These are phyloP conservation scores for Andrographis paniculata DNA, from an alignment of 305 asterid genomes.

Conservation along the genomic window DNA sequence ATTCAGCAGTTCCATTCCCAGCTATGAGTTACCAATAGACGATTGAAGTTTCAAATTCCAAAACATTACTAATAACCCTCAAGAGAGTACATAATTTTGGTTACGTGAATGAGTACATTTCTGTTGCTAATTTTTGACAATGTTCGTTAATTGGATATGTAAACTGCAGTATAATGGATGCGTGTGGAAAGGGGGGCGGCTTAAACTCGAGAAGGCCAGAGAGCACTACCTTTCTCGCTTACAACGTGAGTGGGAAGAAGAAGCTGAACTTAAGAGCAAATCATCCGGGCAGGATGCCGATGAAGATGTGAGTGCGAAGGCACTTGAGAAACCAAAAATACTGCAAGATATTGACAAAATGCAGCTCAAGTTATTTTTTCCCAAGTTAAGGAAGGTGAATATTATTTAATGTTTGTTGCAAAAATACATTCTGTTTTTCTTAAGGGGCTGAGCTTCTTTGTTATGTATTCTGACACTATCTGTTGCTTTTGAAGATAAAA, in stretches of 20 bases:
- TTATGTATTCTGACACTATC: constrained; percentile 12
- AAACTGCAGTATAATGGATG: constrained; percentile 79
- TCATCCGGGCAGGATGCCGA: constrained; percentile 20
- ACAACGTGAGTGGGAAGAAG: constrained; percentile 69
- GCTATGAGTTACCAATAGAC: too few species aligned
- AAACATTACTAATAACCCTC: too few species aligned
- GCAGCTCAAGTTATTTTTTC: constrained; percentile 64
- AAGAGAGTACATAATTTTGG: too few species aligned
- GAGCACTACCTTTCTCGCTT: constrained; percentile 55
- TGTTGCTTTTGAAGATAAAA: constrained; percentile 46
- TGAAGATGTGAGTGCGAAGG: constrained; percentile 24
- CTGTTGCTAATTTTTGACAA: too few species aligned
- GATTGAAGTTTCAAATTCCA: too few species aligned
- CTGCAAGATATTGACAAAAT: constrained; percentile 33
- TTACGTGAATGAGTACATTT: too few species aligned
- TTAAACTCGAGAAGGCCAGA: constrained; percentile 84
- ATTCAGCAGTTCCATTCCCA: too few species aligned
- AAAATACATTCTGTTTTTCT: constrained; percentile 7
- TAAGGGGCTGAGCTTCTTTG: constrained; percentile 6
- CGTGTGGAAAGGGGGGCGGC: constrained; percentile 85
- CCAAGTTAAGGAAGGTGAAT: constrained; percentile 68
- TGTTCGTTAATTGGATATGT: constrained; percentile 11
- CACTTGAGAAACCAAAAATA: constrained; percentile 28
- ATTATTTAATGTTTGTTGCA: background rate
- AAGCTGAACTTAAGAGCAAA: constrained; percentile 37